These are phyloP conservation scores for Ceriops decandra DNA, from an alignment of 345 rosid genomes.

Conservation along the genomic window DNA sequence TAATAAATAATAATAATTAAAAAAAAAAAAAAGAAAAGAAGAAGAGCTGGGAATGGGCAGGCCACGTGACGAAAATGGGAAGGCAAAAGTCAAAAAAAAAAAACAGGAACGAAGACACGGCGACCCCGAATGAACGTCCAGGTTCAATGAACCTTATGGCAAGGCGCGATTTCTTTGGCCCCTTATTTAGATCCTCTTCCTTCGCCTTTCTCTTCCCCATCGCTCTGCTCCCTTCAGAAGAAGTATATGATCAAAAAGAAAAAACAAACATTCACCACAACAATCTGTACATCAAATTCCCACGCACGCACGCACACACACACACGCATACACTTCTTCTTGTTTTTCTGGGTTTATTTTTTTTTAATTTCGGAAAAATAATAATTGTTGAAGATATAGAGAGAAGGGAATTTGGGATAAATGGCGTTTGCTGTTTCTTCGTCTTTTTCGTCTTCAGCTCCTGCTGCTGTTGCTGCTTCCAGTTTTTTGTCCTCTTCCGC, in stretches of 20 bases:
- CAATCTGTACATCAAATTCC: no score
- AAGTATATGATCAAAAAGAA: no score
- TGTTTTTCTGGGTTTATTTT: no score
- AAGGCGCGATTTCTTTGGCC: slow-evolving; percentile 2
- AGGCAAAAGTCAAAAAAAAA: slow-evolving; percentile 16
- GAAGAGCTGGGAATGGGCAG: no score
- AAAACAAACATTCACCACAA: no score
- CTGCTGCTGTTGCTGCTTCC: slow-evolving; percentile 31
- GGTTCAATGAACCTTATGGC: slow-evolving; percentile 43
- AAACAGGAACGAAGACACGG: not conserved
- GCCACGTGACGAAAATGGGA: no score
- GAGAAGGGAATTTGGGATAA: not conserved
- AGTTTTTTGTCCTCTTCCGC: slow-evolving; percentile 27
- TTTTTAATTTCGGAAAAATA: no score
- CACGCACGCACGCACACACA: no score
- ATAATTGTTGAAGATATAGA: not conserved
- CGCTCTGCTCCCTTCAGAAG: no score
- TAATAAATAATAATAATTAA: no score
- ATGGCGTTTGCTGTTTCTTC: slow-evolving; percentile 46
- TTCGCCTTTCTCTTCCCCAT: not conserved
- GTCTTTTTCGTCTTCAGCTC: slow-evolving; percentile 41
- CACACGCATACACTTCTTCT: no score
- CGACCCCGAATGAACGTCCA: slow-evolving; percentile 32
- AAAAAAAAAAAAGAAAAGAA: no score
- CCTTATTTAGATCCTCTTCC: slow-evolving; percentile 37